phyloP scores from a whole-genome alignment of 805 yeast species.

The Sugiyamaella boreocaroliniensis region DNA sequence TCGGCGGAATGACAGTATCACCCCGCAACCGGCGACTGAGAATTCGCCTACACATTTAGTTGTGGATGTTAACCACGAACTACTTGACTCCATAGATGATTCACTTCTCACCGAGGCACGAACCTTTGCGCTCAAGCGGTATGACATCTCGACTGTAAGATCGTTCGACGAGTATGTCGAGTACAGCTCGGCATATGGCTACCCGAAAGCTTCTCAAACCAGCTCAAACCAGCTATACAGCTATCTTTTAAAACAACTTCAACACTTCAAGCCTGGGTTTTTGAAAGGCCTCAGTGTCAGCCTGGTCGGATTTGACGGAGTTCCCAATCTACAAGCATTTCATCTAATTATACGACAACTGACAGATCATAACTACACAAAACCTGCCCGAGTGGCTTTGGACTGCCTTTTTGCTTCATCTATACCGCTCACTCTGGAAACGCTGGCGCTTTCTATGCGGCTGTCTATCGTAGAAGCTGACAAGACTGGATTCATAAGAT shows the following conservation, averaged over 20 bases:
- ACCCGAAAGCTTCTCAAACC: conserved; percentile 1
- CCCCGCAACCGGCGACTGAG: background rate
- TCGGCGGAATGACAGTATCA: background rate
- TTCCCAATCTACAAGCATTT: conserved; percentile 23
- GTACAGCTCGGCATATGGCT: background rate
- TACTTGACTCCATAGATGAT: conserved; percentile 3
- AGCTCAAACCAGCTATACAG: conserved; percentile 2
- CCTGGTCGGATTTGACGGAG: conserved; percentile 18
- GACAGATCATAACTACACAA: conserved; percentile 12
- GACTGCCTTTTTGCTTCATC: conserved; percentile 24
- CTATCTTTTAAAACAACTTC: conserved; percentile 7
- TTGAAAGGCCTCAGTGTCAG: conserved; percentile 18
- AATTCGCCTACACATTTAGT: background rate
- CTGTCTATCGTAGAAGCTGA: background rate
- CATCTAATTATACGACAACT: conserved; percentile 23
- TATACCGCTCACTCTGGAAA: conserved; percentile 12
- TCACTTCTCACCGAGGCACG: conserved; percentile 6
- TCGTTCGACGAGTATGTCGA: conserved; percentile 8
- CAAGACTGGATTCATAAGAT: background rate
- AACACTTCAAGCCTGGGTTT: conserved; percentile 9
- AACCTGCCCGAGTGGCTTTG: conserved; percentile 24
- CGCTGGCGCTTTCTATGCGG: conserved; percentile 9
- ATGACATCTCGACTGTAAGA: background rate
- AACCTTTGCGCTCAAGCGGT: conserved; percentile 4
- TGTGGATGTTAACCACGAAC: background rate